Evolutionary conservation across 2,329 filamentous ascomycete genomes (phyloP).

Genomic region (Botrytis byssoidea): DNA sequence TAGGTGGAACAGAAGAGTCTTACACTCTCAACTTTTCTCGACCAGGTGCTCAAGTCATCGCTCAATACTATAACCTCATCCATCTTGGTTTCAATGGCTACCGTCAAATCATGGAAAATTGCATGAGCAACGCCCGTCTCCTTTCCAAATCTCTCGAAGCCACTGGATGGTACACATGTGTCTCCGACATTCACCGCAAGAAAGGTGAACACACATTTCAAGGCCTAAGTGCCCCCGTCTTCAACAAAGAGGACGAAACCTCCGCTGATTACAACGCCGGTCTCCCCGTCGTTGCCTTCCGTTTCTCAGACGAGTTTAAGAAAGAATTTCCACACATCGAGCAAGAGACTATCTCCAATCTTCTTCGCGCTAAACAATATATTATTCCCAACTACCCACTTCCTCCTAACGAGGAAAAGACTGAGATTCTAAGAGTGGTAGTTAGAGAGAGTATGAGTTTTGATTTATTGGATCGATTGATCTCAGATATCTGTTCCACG

Average conservation of each 20-base stretch:
- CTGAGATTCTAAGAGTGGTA: slow-evolving; percentile 66
- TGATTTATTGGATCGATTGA: slow-evolving; percentile 63
- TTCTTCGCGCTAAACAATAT: slow-evolving; percentile 65
- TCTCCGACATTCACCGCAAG: slow-evolving; percentile 64
- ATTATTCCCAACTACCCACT: slow-evolving; percentile 71
- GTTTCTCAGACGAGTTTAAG: slow-evolving; percentile 60
- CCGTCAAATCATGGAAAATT: slow-evolving; percentile 63
- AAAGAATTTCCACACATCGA: slow-evolving; percentile 60
- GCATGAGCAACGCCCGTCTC: slow-evolving; percentile 61
- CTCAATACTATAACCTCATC: slow-evolving; percentile 71
- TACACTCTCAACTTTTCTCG: slow-evolving; percentile 73
- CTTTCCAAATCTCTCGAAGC: slow-evolving; percentile 62
- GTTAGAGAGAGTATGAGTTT: slow-evolving; percentile 66
- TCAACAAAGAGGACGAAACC: slow-evolving; percentile 48
- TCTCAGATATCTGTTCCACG: slow-evolving; percentile 58
- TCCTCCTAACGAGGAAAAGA: slow-evolving; percentile 59
- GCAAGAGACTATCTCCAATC: slow-evolving; percentile 61
- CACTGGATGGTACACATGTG: slow-evolving; percentile 64
- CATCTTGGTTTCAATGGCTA: slow-evolving; percentile 68
- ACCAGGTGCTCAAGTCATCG: slow-evolving; percentile 67
- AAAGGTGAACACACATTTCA: slow-evolving; percentile 46
- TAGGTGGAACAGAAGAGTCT: slow-evolving; percentile 68
- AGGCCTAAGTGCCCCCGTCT: slow-evolving; percentile 37
- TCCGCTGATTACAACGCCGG: slow-evolving; percentile 63
- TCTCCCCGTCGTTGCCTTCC: slow-evolving; percentile 67